Percentiles rank a stretch among this genome's conserved stretches.
These are phyloP conservation scores for Amphibolis antarctica DNA, from an alignment of 106 monocot species.

Conservation along the genomic window DNA sequence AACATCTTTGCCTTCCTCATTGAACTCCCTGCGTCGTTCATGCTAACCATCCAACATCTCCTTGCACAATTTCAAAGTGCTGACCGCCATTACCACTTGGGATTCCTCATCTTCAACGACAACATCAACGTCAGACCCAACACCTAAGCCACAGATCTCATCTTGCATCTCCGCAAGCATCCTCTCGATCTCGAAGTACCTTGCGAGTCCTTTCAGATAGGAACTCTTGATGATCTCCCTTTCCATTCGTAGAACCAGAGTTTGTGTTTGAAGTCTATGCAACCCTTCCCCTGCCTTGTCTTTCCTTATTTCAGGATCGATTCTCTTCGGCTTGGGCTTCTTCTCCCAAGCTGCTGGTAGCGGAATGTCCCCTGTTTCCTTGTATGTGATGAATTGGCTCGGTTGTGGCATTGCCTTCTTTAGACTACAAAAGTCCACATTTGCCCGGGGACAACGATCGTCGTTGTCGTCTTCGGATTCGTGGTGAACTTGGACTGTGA, in stretches of 20 bases:
- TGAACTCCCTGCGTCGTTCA: conserved; percentile 9
- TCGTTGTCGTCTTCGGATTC: conserved; percentile 9
- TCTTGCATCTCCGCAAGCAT: conserved; percentile 17
- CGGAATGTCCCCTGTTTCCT: not conserved
- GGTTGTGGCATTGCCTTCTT: not conserved
- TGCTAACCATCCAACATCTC: conserved; percentile 9
- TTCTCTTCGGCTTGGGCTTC: not conserved
- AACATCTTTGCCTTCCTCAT: conserved; percentile 10
- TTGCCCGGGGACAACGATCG: not conserved
- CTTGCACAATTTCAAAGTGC: conserved; percentile 19
- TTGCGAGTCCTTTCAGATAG: conserved; percentile 10
- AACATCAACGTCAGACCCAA: not conserved
- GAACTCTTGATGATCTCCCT: conserved; percentile 16
- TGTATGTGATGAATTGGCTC: not conserved
- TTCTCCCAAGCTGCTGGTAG: no score
- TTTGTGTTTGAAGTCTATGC: conserved; percentile 11
- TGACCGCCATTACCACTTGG: conserved; percentile 14
- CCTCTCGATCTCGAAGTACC: conserved; percentile 22
- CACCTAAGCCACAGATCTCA: conserved; percentile 4
- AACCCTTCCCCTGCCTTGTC: conserved; percentile 12
- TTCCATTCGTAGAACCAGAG: conserved; percentile 17
- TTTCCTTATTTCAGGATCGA: not conserved
- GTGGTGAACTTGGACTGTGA: conserved; percentile 20
- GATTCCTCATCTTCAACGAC: conserved; percentile 24
- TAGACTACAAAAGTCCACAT: not conserved